These are phyloP conservation scores for Fagus crenata DNA, from an alignment of 306 rosid genomes.

Conservation along the genomic window DNA sequence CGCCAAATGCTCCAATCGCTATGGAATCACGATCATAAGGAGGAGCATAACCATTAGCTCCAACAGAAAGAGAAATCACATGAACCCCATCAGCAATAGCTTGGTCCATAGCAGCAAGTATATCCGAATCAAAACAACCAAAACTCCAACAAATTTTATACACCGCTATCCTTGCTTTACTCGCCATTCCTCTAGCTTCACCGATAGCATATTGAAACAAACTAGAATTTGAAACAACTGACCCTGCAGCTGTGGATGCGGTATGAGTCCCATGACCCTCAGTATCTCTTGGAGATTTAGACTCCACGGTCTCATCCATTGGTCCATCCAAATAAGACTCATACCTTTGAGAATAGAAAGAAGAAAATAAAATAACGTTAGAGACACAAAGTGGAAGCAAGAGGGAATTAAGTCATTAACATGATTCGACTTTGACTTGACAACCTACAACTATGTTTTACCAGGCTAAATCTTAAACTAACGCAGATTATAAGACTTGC, in stretches of 20 bases:
- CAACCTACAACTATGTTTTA: no score
- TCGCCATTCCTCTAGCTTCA: slow-evolving; percentile 86
- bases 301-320: slow-evolving; percentile 54
- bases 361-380: no score
- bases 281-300: slow-evolving; percentile 66
- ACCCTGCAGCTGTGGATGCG: slow-evolving; percentile 76
- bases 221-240: slow-evolving; percentile 59
- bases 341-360: slow-evolving; percentile 21
- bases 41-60: slow-evolving; percentile 55
- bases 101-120: slow-evolving; percentile 92
- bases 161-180: slow-evolving; percentile 75
- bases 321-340: slow-evolving; percentile 42
- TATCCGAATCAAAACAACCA: slow-evolving; percentile 84
- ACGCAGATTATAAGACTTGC: no score
- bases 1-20: slow-evolving; percentile 79
- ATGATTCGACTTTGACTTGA: no score
- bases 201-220: slow-evolving; percentile 63
- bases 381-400: no score
- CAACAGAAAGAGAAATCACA: slow-evolving; percentile 83
- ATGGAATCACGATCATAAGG: slow-evolving; percentile 66
- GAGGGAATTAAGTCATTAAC: no score
- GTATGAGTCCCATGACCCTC: slow-evolving; percentile 89
- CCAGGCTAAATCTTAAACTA: no score
- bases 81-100: slow-evolving; percentile 79
- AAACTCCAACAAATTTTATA: slow-evolving; percentile 80